Evolutionary conservation across 192 early-diverging fungal genomes (phyloP).

Genomic region (Podila verticillata): DNA sequence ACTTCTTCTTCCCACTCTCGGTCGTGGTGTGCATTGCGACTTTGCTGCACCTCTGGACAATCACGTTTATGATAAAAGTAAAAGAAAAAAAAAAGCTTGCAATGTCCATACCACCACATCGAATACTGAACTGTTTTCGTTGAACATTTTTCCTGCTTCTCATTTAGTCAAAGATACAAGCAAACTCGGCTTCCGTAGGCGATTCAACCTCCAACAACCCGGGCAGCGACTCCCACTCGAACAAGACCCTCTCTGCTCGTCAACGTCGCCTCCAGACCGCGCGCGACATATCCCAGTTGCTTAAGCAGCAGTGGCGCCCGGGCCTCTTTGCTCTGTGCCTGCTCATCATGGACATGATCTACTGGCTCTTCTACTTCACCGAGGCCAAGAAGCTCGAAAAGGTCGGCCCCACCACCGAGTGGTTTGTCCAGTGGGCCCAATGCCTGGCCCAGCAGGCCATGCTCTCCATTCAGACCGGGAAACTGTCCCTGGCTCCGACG

Average conservation of each 20-base stretch:
- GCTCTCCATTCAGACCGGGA: neutral
- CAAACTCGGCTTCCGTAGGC: conserved; percentile 3
- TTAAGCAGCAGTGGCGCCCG: conserved; percentile 45
- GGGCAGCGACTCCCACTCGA: neutral
- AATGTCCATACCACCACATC: no score
- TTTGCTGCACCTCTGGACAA: conserved; percentile 26
- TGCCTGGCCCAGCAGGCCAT: conserved; percentile 9
- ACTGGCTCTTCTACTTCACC: conserved; percentile 42
- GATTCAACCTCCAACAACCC: conserved; percentile 15
- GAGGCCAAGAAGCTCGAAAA: conserved; percentile 24
- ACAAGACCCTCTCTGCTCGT: conserved; percentile 3
- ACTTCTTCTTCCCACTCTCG: conserved; percentile 31
- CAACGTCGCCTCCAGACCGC: conserved; percentile 28
- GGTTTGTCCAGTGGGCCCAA: conserved; percentile 10
- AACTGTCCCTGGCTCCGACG: neutral
- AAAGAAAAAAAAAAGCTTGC: neutral
- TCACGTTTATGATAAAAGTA: conserved; percentile 29
- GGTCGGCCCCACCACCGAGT: neutral
- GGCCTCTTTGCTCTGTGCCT: conserved; percentile 29
- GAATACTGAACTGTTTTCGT: no score
- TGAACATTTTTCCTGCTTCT: neutral
- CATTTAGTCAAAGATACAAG: conserved; percentile 1
- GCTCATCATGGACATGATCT: conserved; percentile 23
- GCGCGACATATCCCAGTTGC: conserved; percentile 23
- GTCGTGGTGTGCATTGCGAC: conserved; percentile 20